A percentile compares a stretch with the other conserved stretches of the same genome.
Evolutionary conservation across 306 rosid species (phyloP).

Genomic region (Malus sieversii): DNA sequence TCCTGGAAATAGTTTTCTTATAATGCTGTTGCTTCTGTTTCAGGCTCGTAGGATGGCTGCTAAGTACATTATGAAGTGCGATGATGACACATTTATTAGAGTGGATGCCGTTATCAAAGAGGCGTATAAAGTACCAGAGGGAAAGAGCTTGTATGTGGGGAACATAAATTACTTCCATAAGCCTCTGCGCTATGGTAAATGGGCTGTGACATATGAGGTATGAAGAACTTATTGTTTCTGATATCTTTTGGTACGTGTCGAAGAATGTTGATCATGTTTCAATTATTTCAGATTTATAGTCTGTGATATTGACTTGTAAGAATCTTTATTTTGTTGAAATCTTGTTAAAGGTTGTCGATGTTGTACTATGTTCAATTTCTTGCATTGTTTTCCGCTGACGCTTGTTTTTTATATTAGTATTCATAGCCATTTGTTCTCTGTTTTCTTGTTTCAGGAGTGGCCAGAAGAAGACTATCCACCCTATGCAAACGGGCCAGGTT

Average conservation of each 20-base stretch:
- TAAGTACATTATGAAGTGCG: slow-evolving; percentile 83
- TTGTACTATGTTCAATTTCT: neutral
- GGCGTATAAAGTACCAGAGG: slow-evolving; percentile 39
- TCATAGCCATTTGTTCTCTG: neutral
- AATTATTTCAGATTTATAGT: too few species aligned
- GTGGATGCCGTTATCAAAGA: slow-evolving; percentile 51
- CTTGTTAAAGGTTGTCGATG: neutral
- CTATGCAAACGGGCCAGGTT: slow-evolving; percentile 92
- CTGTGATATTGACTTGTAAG: too few species aligned
- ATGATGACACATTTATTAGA: slow-evolving; percentile 89
- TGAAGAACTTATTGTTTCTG: slow-evolving; percentile 1
- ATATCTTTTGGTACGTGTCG: neutral
- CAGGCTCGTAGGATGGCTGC: slow-evolving; percentile 71
- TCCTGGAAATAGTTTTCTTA: neutral
- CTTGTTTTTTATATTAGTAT: neutral
- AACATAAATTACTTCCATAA: slow-evolving; percentile 81
- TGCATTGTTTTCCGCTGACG: too few species aligned
- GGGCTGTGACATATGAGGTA: slow-evolving; percentile 98
- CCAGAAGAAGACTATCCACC: slow-evolving; percentile 82
- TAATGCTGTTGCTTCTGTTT: slow-evolving; percentile 14
- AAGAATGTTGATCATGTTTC: too few species aligned
- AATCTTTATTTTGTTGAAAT: neutral
- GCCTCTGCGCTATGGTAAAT: slow-evolving; percentile 91
- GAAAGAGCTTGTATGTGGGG: slow-evolving; percentile 70
- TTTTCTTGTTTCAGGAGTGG: slow-evolving; percentile 70